Percentiles rank a stretch among this genome's conserved stretches.
phyloP scores from a whole-genome alignment of 192 early-diverging fungal genomes.

The Entomortierella beljakovae region DNA sequence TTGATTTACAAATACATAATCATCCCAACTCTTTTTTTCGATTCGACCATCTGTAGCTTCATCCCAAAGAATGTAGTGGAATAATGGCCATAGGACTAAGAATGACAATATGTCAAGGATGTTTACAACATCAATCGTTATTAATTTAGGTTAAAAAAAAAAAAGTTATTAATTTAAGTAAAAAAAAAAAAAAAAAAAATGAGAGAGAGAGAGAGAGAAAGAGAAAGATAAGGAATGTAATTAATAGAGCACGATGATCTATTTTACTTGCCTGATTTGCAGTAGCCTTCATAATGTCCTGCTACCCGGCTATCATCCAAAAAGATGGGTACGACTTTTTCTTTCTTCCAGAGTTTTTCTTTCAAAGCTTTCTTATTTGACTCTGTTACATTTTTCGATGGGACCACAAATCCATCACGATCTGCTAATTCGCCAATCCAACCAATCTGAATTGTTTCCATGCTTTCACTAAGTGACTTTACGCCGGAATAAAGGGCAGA shows the following conservation, averaged over 20 bases:
- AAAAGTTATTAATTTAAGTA: background rate
- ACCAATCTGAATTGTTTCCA: conserved; percentile 79
- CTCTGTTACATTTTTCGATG: conserved; percentile 56
- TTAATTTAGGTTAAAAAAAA: background rate
- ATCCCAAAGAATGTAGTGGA: conserved; percentile 95
- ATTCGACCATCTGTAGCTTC: conserved; percentile 72
- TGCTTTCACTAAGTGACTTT: conserved; percentile 68
- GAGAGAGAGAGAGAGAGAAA: conserved; percentile 1
- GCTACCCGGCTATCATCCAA: conserved; percentile 75
- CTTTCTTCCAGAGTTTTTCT: conserved; percentile 60
- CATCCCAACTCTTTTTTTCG: conserved; percentile 78
- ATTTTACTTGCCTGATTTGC: conserved; percentile 79
- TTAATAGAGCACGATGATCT: background rate
- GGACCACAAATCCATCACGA: conserved; percentile 57
- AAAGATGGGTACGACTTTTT: conserved; percentile 83
- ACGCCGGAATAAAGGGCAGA: conserved; percentile 92
- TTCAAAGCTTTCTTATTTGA: conserved; percentile 65
- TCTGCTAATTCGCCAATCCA: conserved; percentile 72
- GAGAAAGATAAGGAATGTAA: conserved; percentile 1
- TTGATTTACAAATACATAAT: conserved; percentile 87
- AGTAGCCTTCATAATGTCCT: conserved; percentile 98
- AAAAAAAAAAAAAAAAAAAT: background rate
- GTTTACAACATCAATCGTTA: too few species aligned
- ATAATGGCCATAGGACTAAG: conserved; percentile 93
- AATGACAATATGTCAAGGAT: too few species aligned